Evolutionary conservation across 371 early-diverging fungal genomes (phyloP).

Genomic region (Zopfochytrium polystomum): DNA sequence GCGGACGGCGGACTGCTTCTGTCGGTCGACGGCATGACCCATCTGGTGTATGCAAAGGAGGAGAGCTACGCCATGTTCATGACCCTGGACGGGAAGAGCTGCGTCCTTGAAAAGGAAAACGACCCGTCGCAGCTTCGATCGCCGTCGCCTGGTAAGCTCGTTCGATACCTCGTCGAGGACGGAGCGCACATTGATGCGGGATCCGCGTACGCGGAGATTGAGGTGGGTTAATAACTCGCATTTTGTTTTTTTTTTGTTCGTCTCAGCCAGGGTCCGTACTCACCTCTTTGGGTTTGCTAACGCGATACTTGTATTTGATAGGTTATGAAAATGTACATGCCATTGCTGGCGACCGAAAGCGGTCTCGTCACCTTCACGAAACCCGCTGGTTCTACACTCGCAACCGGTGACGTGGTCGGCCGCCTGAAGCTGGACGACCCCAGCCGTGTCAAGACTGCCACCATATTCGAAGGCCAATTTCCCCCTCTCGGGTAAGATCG

Average conservation of each 20-base stretch:
- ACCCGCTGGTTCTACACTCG: constrained; percentile 83
- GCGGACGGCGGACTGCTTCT: constrained; percentile 93
- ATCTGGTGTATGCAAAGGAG: constrained; percentile 86
- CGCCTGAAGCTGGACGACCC: constrained; percentile 90
- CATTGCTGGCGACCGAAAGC: constrained; percentile 83
- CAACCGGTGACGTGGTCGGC: constrained; percentile 91
- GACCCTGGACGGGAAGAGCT: constrained; percentile 88
- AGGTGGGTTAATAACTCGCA: constrained; percentile 43
- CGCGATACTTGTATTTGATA: constrained; percentile 1
- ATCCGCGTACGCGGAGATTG: constrained; percentile 96
- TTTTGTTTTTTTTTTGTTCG: constrained; percentile 9
- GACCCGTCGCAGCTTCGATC: constrained; percentile 94
- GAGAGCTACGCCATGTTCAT: constrained; percentile 86
- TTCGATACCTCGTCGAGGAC: constrained; percentile 85
- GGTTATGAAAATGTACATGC: constrained; percentile 99
- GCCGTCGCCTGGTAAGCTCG: constrained; percentile 96
- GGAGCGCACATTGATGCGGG: constrained; percentile 86
- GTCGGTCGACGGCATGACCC: constrained; percentile 79
- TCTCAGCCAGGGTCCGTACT: neutral
- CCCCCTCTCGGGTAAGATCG: constrained; percentile 69
- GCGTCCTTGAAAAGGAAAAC: constrained; percentile 88
- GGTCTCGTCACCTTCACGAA: constrained; percentile 87
- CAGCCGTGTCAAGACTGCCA: constrained; percentile 82
- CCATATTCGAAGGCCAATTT: constrained; percentile 83
- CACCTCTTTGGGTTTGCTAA: constrained; percentile 2